Percentiles rank a stretch among this genome's conserved stretches.
phyloP scores from a whole-genome alignment of 2,329 filamentous ascomycete genomes.

The Esteya vermicola region DNA sequence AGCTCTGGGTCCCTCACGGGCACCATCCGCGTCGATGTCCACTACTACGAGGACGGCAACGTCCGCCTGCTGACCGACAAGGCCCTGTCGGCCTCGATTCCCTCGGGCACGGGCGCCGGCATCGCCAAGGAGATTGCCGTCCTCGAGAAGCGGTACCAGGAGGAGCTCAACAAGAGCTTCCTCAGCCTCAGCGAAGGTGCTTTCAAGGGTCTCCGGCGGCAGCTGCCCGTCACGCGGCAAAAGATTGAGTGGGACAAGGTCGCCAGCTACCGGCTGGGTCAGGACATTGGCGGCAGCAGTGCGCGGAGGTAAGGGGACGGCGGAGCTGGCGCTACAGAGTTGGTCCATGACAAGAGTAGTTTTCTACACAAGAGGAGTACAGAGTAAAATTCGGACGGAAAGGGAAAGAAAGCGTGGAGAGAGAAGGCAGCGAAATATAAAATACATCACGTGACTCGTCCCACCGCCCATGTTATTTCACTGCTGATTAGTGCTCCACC shows the following conservation, averaged over 20 bases:
- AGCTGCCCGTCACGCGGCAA: slow-evolving; percentile 90
- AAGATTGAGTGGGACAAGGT: slow-evolving; percentile 99
- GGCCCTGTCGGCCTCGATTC: slow-evolving; percentile 46
- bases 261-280: slow-evolving; percentile 73
- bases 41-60: slow-evolving; percentile 99
- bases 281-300: slow-evolving; percentile 61
- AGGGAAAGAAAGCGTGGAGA: too few relatives aligned
- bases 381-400: too few relatives aligned
- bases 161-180: slow-evolving; percentile 88
- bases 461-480: too few relatives aligned
- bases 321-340: too few relatives aligned
- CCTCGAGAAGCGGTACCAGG: slow-evolving; percentile 85
- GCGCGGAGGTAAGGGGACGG: slow-evolving; percentile 27
- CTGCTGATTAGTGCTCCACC: too few relatives aligned
- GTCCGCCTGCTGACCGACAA: slow-evolving; percentile 88
- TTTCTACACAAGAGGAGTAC: too few relatives aligned
- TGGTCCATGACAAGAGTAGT: too few relatives aligned
- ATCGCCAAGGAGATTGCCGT: slow-evolving; percentile 65
- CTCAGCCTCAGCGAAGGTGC: slow-evolving; percentile 78
- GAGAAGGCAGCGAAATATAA: too few relatives aligned
- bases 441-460: too few relatives aligned
- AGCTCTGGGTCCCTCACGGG: slow-evolving; percentile 57
- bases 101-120: slow-evolving; percentile 48
- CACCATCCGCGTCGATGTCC: slow-evolving; percentile 82
- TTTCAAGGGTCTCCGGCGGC: slow-evolving; percentile 84